These are phyloP conservation scores for Magnusiomyces tetraspermus DNA, from an alignment of 1,139 yeast genomes.

Conservation along the genomic window DNA sequence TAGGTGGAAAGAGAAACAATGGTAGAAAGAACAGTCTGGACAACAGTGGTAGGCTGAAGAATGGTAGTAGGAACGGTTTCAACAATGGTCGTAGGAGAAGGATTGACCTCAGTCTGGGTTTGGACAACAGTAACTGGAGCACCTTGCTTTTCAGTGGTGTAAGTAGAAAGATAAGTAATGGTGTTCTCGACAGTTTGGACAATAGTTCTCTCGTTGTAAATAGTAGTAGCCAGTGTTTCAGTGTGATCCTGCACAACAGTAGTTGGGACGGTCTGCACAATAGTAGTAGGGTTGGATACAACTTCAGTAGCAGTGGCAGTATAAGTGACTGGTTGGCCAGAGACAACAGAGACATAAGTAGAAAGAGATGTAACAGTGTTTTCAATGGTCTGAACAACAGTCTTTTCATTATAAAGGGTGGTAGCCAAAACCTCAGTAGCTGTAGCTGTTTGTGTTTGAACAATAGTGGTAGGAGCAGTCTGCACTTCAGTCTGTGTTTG, in stretches of 20 bases:
- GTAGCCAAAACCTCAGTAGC: background rate
- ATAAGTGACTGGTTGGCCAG: background rate
- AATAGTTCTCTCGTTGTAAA: background rate
- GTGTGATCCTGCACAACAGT: background rate
- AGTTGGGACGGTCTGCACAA: conserved; percentile 2
- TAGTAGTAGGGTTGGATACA: background rate
- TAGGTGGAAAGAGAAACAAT: background rate
- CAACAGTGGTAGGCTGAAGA: conserved; percentile 3
- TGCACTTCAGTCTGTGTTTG: conserved; percentile 1
- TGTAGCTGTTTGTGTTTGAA: background rate
- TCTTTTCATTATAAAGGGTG: background rate
- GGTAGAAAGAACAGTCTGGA: background rate
- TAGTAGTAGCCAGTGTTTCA: background rate
- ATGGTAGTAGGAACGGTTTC: conserved; percentile 3
- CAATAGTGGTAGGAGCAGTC: background rate
- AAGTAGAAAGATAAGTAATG: background rate
- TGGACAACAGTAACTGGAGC: background rate
- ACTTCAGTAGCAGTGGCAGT: background rate
- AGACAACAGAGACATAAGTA: background rate
- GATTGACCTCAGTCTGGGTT: background rate
- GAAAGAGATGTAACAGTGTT: background rate
- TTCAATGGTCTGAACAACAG: background rate
- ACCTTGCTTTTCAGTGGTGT: conserved; percentile 3
- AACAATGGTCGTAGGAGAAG: conserved; percentile 1
- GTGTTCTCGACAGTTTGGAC: conserved; percentile 4